Evolutionary conservation across 192 early-diverging fungal genomes (phyloP), one percentile per base, ranked within the genome.

Genomic region (Rhizoclosmatium globosum): DNA sequence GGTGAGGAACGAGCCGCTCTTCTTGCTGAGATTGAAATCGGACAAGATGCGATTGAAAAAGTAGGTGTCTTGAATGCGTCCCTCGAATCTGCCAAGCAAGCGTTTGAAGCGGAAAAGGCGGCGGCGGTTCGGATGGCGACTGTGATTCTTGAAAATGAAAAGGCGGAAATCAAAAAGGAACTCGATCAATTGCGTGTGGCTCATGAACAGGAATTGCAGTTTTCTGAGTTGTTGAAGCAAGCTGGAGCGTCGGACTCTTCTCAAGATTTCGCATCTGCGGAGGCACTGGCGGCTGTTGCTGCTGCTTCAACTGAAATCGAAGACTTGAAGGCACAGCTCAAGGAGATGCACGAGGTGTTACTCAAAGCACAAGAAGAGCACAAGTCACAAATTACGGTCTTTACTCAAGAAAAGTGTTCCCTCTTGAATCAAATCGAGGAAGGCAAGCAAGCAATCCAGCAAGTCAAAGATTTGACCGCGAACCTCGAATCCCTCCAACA

Each of bases 401-500:
- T 68, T 68, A n/a, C 45, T 21, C 31, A 68, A 45, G 43, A 68
- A 44, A 38, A 68, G 45, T 7, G 31, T 13, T 6, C 67, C 45
- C 11, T 68, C 4, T 23, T 42, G 45, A 21, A 41, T 13, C 67
- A 68, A 68, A 21, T 47, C 43, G 50, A 7, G 9, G 50, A 13
- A 13, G 50, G 50, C 17, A 53, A 7, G 9, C 6, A 17, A 13
- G 50, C 50, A 53, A 7, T 53, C 17, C 9, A 53, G 6, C 50
- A 53, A 17, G 50, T 53, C 50, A 53, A 53, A 53, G 50, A 53
- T 13, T 53, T 53, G 17, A 13, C 50, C 17, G 71, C 71, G 2
- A 38, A 19, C 57, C n/a, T 72, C 23, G 53, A 72, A 72, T 57
- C 71, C 21, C 39, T 72, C 6, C 71, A 72, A 57, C 42, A 68